Conservation (phyloP, 176 grass and related monocot genomes). For the Avena sativa region DNA sequence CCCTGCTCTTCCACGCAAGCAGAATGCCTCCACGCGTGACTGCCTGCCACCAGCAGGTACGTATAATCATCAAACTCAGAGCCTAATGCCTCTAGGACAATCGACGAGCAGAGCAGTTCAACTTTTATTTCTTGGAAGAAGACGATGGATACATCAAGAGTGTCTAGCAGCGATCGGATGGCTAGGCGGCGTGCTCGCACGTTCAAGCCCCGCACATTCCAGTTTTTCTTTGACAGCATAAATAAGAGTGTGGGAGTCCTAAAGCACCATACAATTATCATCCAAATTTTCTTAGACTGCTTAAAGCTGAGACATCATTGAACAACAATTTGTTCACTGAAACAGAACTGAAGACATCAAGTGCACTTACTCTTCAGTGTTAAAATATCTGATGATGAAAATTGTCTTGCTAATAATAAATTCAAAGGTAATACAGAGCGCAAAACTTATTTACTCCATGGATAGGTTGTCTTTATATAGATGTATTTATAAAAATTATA, state of each 20-base stretch:
- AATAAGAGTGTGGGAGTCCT: neutral
- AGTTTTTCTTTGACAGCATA: neutral
- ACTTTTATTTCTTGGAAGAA: no score
- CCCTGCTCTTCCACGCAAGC: no score
- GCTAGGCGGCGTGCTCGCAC: no score
- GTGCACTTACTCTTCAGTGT: neutral
- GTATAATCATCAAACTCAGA: no score
- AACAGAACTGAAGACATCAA: neutral
- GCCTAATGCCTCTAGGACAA: no score
- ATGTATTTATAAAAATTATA: neutral
- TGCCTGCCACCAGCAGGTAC: no score
- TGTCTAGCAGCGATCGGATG: no score
- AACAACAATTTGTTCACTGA: neutral
- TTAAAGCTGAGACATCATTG: neutral
- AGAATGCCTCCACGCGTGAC: no score
- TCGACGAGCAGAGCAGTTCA: no score
- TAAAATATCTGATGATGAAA: neutral
- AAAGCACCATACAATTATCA: neutral
- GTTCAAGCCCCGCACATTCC: no score
- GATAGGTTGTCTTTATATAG: neutral
- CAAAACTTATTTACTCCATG: neutral
- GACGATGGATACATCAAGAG: no score
- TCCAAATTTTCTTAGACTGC: slow-evolving; percentile 5
- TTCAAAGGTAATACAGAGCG: neutral
- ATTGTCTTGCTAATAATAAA: neutral